A percentile compares a stretch with the other conserved stretches of the same genome.
These are phyloP conservation scores for Fusarium decemcellulare DNA, from an alignment of 2,329 filamentous ascomycete species.

Conservation along the genomic window DNA sequence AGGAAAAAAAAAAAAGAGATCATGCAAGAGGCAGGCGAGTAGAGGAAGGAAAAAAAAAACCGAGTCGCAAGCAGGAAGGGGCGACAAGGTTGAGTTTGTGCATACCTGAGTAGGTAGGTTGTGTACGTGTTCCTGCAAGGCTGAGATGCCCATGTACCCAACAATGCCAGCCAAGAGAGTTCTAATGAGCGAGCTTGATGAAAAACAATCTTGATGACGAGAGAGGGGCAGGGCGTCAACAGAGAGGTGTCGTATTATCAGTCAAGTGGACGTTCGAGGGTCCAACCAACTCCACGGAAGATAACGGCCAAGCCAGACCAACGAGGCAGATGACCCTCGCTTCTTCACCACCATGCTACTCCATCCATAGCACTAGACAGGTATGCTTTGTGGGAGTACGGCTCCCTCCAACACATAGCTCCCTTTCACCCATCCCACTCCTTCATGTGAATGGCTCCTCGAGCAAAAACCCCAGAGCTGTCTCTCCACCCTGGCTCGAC, in stretches of 20 bases:
- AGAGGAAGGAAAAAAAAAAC: conserved; percentile 6
- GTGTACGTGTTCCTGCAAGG: conserved; percentile 18
- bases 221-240: not conserved
- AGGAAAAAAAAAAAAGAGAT: not conserved
- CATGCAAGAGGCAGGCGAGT: not conserved
- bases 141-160: not conserved
- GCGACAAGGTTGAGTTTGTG: conserved; percentile 2
- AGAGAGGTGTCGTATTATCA: conserved; percentile 1
- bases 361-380: not conserved
- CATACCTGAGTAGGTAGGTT: not conserved
- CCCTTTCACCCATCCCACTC: conserved; percentile 11
- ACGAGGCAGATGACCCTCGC: conserved; percentile 3
- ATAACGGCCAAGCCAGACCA: conserved; percentile 8
- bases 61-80: conserved; percentile 1
- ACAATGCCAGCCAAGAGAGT: conserved; percentile 2
- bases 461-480: not conserved
- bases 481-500: not conserved
- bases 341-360: conserved; percentile 6
- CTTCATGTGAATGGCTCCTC: conserved; percentile 3
- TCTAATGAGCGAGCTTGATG: not conserved
- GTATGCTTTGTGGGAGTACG: conserved; percentile 1
- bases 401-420: conserved; percentile 8
- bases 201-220: not conserved
- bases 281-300: conserved; percentile 2
- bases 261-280: conserved; percentile 2